Base-by-base conservation (phyloP, 164 flowering plant genomes). In the Berberis vulgaris region DNA sequence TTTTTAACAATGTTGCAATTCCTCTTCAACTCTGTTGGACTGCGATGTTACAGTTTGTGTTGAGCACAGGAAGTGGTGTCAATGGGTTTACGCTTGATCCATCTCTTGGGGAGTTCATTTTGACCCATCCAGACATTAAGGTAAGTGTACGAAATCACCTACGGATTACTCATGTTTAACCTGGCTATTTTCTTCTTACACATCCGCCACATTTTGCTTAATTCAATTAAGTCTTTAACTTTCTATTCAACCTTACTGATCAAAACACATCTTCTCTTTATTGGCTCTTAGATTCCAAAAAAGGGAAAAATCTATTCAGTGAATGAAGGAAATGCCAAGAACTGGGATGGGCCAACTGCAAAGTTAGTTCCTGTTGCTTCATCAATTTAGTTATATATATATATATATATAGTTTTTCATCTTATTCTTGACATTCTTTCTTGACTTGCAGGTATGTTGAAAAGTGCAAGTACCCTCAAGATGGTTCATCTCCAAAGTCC, bases 11-110 rank as follows among this genome's bases (percentile, higher is more conserved):
- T 26, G 10, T 52, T 12, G 10, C 11, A 7, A 52, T 2, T 52
- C n/a, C 10, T 52, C 13, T 8, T 46, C 5, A 52, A 52, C 54
- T 10, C 45, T 54, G 43, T 41, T 42, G 49, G 43, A 10, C 5
- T 45, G 42, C 59, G 11, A 38, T 62, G 44, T 72, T 78, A 67
- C 92, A 91, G 96, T 76, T 94, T 77, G 97, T 94, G 57, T 55
- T 94, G 66, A 89, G 96, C 76, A 86, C 97, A 66, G 99, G 99
- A 74, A 66, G 55, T 63, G 99, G 99, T 47, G 99, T 94, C 39
- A 79, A 94, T 75, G 97, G 97, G 3, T 94, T 94, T 77, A 94
- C 99, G 5, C 91, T 94, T 43, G 99, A 94, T 76, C 99, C 97
- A 43, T 89, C 96, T 58, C 90, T 91, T 64, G 99, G 99, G 65